A percentile compares a stretch with the other conserved stretches of the same genome.
These are phyloP conservation scores for Cutaneotrichosporon daszewskae DNA, from an alignment of 1,284 basidiomycete genomes.

Conservation along the genomic window DNA sequence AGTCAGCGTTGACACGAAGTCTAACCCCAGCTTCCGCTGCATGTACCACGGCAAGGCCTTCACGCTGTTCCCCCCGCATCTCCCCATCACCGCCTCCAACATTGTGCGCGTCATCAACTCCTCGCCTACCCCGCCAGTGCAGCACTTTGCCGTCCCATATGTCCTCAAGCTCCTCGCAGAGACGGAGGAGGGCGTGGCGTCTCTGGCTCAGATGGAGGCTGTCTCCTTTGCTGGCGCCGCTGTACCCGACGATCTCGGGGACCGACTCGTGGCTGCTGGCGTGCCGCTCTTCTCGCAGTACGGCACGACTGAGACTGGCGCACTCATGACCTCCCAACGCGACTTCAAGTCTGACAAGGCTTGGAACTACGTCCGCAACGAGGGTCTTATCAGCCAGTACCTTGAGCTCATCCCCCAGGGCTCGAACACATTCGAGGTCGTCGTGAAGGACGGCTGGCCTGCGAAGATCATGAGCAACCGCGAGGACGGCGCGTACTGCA, in stretches of 20 bases:
- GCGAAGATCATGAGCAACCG: conserved; percentile 56
- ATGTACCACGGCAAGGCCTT: conserved; percentile 51
- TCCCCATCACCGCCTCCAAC: conserved; percentile 55
- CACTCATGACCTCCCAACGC: conserved; percentile 51
- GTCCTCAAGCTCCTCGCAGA: conserved; percentile 54
- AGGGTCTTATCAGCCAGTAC: conserved; percentile 49
- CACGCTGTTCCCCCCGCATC: conserved; percentile 54
- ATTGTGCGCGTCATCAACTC: conserved; percentile 40
- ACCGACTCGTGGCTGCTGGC: conserved; percentile 53
- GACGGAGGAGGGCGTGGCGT: conserved; percentile 50
- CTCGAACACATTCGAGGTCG: conserved; percentile 53
- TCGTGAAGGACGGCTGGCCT: conserved; percentile 56
- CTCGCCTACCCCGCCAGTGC: conserved; percentile 42
- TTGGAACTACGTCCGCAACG: conserved; percentile 57
- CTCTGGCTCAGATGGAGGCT: conserved; percentile 53
- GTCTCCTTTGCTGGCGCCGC: conserved; percentile 49
- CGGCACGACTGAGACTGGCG: conserved; percentile 50
- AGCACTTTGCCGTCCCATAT: conserved; percentile 50
- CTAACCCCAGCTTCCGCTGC: conserved; percentile 46
- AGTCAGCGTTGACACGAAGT: conserved; percentile 31
- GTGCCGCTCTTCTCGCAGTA: conserved; percentile 56
- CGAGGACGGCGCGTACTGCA: conserved; percentile 57
- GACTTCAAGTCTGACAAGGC: conserved; percentile 53
- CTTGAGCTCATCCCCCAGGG: conserved; percentile 52
- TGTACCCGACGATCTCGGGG: conserved; percentile 53